A percentile compares a stretch with the other conserved stretches of the same genome.
These are phyloP conservation scores for Cenchrus americanus DNA, from an alignment of 176 grass and related monocot genomes.

Conservation along the genomic window DNA sequence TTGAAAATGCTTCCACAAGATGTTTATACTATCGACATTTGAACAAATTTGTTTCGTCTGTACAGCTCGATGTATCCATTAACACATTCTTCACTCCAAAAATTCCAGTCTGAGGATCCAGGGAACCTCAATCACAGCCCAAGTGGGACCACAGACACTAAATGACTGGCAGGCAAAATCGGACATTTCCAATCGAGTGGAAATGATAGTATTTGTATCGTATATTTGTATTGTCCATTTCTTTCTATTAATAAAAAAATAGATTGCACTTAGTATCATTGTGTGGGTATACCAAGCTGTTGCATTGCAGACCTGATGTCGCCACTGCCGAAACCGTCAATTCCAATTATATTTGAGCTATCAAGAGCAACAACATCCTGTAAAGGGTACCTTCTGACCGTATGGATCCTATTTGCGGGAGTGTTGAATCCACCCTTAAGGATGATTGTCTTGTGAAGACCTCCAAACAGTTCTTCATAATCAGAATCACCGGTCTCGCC, in stretches of 20 bases:
- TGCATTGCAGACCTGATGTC: conserved; percentile 62
- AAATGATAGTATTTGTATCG: conserved; percentile 34
- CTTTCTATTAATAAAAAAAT: conserved; percentile 19
- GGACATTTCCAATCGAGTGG: conserved; percentile 47
- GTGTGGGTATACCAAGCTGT: conserved; percentile 48
- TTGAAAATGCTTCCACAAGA: not conserved
- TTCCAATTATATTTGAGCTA: conserved; percentile 69
- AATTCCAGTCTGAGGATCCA: not conserved
- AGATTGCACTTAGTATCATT: conserved; percentile 17
- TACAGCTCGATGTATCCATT: conserved; percentile 9
- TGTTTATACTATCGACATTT: conserved; percentile 26
- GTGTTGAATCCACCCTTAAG: conserved; percentile 77
- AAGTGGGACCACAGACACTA: not conserved
- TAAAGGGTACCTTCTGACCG: conserved; percentile 70
- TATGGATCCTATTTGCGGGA: conserved; percentile 66
- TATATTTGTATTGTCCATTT: conserved; percentile 40
- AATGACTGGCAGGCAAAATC: conserved; percentile 50
- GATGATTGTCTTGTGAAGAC: conserved; percentile 81
- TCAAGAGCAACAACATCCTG: conserved; percentile 82
- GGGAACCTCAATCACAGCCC: conserved; percentile 36
- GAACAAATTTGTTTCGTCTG: not conserved
- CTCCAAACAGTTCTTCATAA: conserved; percentile 82
- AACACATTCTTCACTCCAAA: conserved; percentile 15
- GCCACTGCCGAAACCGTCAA: conserved; percentile 55
- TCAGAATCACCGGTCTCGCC: conserved; percentile 92